A percentile compares a stretch with the other conserved stretches of the same genome.
phyloP scores from a whole-genome alignment of 306 rosid species.

The Dryas octopetala region DNA sequence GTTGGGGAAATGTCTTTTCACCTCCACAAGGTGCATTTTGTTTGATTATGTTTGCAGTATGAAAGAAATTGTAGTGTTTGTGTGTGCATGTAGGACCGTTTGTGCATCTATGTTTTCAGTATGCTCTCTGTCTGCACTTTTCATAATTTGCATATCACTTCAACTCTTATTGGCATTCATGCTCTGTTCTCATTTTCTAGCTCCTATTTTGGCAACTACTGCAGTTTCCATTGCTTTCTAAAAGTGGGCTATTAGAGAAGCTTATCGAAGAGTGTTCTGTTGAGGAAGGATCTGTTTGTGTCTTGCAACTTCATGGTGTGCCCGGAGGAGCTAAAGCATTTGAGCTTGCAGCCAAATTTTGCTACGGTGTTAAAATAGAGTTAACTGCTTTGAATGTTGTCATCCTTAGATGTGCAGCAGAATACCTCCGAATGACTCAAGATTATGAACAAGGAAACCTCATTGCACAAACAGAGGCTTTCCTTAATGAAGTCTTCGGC shows the following conservation, averaged over 20 bases:
- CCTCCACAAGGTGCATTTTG: conserved; percentile 70
- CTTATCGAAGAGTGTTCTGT: conserved; percentile 47
- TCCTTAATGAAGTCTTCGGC: conserved; percentile 59
- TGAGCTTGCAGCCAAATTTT: conserved; percentile 63
- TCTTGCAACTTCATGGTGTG: conserved; percentile 61
- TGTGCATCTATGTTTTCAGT: not conserved
- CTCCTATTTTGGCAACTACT: conserved; percentile 17
- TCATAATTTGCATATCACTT: not conserved
- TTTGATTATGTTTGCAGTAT: not conserved
- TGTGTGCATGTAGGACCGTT: not conserved
- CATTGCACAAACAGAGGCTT: conserved; percentile 46
- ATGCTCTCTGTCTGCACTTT: not conserved
- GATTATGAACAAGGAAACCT: conserved; percentile 69
- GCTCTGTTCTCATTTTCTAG: conserved; percentile 19
- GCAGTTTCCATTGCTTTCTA: conserved; percentile 88
- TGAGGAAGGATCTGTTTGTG: conserved; percentile 49
- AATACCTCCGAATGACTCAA: conserved; percentile 72
- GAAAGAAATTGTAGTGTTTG: not conserved
- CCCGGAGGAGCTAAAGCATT: conserved; percentile 85
- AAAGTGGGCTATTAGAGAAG: conserved; percentile 74
- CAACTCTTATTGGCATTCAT: not conserved
- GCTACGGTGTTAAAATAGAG: conserved; percentile 66
- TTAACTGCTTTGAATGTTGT: conserved; percentile 64
- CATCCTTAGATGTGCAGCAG: conserved; percentile 79
- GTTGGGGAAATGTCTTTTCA: conserved; percentile 67